phyloP scores from a whole-genome alignment of 2,329 filamentous ascomycete species.

The Escovopsis weberi region DNA sequence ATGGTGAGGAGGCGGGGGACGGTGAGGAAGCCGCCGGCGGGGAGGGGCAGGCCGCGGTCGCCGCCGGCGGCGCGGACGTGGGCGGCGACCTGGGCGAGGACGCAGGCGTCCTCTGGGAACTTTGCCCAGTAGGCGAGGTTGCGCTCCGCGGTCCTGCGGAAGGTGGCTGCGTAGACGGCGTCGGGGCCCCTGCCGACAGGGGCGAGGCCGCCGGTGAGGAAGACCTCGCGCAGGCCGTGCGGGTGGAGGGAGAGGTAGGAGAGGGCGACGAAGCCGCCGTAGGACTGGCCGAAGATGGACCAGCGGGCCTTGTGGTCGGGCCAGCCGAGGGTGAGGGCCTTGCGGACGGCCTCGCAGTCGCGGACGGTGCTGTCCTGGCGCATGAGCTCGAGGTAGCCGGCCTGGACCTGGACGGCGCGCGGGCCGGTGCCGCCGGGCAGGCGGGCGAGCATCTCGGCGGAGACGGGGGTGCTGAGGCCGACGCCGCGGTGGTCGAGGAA shows the following conservation, averaged over 20 bases:
- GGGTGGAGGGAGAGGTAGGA: conserved; percentile 76
- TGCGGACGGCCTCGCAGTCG: conserved; percentile 76
- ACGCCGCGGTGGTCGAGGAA: conserved; percentile 87
- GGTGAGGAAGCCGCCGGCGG: conserved; percentile 59
- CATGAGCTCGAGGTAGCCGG: conserved; percentile 69
- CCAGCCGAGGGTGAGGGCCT: conserved; percentile 55
- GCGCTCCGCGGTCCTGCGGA: conserved; percentile 51
- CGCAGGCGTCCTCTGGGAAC: conserved; percentile 63
- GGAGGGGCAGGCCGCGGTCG: conserved; percentile 36
- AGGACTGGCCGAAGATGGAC: conserved; percentile 82
- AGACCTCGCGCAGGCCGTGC: conserved; percentile 65
- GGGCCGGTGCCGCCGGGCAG: conserved; percentile 34
- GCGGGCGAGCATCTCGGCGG: conserved; percentile 50
- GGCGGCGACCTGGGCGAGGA: conserved; percentile 50
- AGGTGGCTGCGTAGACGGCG: conserved; percentile 61
- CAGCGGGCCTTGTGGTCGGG: conserved; percentile 60
- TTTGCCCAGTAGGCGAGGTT: conserved; percentile 74
- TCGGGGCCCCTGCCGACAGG: conserved; percentile 59
- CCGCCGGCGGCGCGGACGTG: conserved; percentile 47
- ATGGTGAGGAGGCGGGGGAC: conserved; percentile 61
- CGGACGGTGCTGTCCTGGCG: conserved; percentile 81
- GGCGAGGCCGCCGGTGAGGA: conserved; percentile 71
- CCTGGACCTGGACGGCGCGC: conserved; percentile 43
- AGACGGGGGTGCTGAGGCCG: conserved; percentile 69
- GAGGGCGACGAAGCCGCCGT: conserved; percentile 74